Percentiles rank a stretch among this genome's conserved stretches.
phyloP scores from a whole-genome alignment of 768 basidiomycete genomes.

The Rhodosporidiobolus odoratus region DNA sequence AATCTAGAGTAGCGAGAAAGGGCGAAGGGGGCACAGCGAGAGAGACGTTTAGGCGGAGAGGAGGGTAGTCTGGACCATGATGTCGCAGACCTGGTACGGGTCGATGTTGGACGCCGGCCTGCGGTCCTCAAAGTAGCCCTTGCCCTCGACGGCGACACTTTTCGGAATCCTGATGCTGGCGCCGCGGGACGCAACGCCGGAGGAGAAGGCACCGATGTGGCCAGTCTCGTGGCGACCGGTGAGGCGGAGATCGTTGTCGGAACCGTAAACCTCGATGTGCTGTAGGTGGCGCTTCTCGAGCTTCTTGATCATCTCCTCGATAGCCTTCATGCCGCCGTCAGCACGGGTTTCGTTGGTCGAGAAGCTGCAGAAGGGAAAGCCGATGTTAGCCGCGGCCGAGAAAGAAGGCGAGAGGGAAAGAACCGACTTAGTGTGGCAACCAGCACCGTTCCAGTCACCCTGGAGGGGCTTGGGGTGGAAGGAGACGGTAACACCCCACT shows the following conservation, averaged over 20 bases:
- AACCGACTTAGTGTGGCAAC: constrained; percentile 64
- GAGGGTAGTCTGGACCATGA: constrained; percentile 33
- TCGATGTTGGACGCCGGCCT: constrained; percentile 96
- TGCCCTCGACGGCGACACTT: constrained; percentile 85
- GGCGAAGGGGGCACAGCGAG: too few relatives aligned
- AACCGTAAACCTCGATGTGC: constrained; percentile 83
- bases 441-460: constrained; percentile 99
- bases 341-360: constrained; percentile 91
- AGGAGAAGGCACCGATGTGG: constrained; percentile 82
- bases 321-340: constrained; percentile 79
- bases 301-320: constrained; percentile 91
- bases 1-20: too few relatives aligned
- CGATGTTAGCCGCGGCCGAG: neutral
- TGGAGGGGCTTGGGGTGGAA: constrained; percentile 98
- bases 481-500: constrained; percentile 62
- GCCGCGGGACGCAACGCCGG: constrained; percentile 95
- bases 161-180: constrained; percentile 94
- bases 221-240: constrained; percentile 97
- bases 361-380: constrained; percentile 61
- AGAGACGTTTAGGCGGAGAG: neutral
- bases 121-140: constrained; percentile 79
- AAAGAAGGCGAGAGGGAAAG: neutral
- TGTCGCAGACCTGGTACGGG: constrained; percentile 81
- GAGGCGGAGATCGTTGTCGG: constrained; percentile 78
- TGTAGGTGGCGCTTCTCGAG: constrained; percentile 81